A percentile compares a stretch with the other conserved stretches of the same genome.
Conservation (phyloP, 371 early-diverging fungal genomes). For the Vairimorpha ceranae region DNA sequence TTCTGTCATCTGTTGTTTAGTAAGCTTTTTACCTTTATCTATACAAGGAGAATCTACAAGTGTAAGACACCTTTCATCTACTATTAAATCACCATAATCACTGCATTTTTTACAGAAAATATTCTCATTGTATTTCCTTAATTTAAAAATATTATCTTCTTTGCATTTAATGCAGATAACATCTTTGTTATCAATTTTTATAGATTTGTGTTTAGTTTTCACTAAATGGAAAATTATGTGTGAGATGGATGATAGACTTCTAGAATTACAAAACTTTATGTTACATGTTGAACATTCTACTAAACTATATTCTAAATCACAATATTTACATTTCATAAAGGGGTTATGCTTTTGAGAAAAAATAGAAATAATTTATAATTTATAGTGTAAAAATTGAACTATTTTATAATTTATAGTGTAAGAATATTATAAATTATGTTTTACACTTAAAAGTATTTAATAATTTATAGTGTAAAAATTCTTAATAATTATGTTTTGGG, state of each 20-base stretch:
- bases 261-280: constrained; percentile 88
- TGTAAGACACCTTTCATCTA: constrained; percentile 72
- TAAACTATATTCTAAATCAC: constrained; percentile 68
- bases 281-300: constrained; percentile 82
- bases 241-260: constrained; percentile 78
- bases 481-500: too few relatives aligned
- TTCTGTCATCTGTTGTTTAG: constrained; percentile 67
- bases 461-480: too few relatives aligned
- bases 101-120: constrained; percentile 67
- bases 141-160: constrained; percentile 79
- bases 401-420: too few relatives aligned
- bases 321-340: constrained; percentile 29
- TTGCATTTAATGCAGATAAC: constrained; percentile 88
- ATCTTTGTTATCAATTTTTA: constrained; percentile 60
- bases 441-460: too few relatives aligned
- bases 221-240: constrained; percentile 90
- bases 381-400: too few relatives aligned
- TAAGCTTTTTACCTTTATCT: constrained; percentile 66
- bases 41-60: constrained; percentile 74
- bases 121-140: constrained; percentile 53
- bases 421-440: too few relatives aligned
- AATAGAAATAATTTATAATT: too few relatives aligned
- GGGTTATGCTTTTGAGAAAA: too few relatives aligned
- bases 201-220: constrained; percentile 81
- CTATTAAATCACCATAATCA: constrained; percentile 66